phyloP scores from a whole-genome alignment of 2,329 filamentous ascomycete species.

The Sordariomycetes sp. region DNA sequence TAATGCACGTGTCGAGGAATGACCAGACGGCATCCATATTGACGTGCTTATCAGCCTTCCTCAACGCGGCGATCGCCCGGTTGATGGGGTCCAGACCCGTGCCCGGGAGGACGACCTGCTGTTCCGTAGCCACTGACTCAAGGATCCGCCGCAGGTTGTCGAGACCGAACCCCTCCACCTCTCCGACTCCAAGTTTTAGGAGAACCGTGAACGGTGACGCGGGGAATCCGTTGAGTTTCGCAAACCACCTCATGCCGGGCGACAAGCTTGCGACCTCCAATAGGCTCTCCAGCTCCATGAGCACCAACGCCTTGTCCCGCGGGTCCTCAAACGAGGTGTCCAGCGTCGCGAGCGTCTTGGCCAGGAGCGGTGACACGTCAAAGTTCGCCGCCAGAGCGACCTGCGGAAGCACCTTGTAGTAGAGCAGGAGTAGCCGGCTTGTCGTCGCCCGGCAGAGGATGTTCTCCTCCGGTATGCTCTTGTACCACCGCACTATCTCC shows the following conservation, averaged over 20 bases:
- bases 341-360: slow-evolving; percentile 53
- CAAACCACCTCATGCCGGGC: slow-evolving; percentile 83
- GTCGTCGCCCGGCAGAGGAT: slow-evolving; percentile 67
- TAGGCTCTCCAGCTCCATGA: slow-evolving; percentile 72
- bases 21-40: slow-evolving; percentile 41
- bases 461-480: slow-evolving; percentile 56
- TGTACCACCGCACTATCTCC: slow-evolving; percentile 66
- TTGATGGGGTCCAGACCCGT: background rate
- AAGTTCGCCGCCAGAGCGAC: slow-evolving; percentile 75
- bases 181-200: slow-evolving; percentile 33
- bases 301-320: slow-evolving; percentile 40
- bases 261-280: slow-evolving; percentile 73
- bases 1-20: slow-evolving; percentile 76
- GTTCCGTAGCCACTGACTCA: slow-evolving; percentile 49
- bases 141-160: slow-evolving; percentile 45
- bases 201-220: slow-evolving; percentile 65
- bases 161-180: slow-evolving; percentile 11
- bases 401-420: slow-evolving; percentile 73
- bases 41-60: slow-evolving; percentile 10
- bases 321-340: slow-evolving; percentile 41
- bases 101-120: slow-evolving; percentile 44
- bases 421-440: slow-evolving; percentile 71
- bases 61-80: background rate
- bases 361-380: slow-evolving; percentile 71
- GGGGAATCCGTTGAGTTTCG: slow-evolving; percentile 53